Percentiles rank a stretch among this genome's conserved stretches.
phyloP scores from a whole-genome alignment of 139 green algal genomes.

The Chlorella sp. region DNA sequence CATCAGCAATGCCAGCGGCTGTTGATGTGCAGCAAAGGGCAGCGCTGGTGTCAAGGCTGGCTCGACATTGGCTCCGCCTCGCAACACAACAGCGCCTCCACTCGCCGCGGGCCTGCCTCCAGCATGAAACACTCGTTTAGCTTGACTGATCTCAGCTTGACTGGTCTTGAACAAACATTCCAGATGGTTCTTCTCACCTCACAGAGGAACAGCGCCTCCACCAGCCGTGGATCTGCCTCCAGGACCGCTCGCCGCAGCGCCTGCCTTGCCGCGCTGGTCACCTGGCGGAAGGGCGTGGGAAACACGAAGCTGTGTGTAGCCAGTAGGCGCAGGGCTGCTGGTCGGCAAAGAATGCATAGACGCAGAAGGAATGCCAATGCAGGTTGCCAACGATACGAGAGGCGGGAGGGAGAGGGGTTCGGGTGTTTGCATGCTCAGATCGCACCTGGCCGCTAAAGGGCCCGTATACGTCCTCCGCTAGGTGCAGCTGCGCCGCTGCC shows the following conservation, averaged over 20 bases:
- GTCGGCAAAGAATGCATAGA: too few species aligned
- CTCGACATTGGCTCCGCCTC: conserved; percentile 56
- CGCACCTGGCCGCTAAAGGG: conserved; percentile 83
- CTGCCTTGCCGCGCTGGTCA: conserved; percentile 73
- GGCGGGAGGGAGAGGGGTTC: too few species aligned
- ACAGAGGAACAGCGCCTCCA: conserved; percentile 95
- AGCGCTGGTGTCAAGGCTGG: neutral
- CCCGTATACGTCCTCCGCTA: conserved; percentile 88
- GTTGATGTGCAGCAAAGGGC: too few species aligned
- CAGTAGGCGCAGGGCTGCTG: neutral
- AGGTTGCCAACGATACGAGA: too few species aligned
- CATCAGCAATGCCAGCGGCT: too few species aligned
- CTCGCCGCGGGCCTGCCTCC: conserved; percentile 82
- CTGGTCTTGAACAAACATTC: too few species aligned
- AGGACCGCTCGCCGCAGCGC: conserved; percentile 83
- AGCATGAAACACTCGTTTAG: too few species aligned
- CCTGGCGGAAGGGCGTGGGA: conserved; percentile 45
- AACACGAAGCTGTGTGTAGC: too few species aligned
- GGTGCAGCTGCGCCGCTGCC: conserved; percentile 10
- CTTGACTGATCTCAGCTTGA: too few species aligned
- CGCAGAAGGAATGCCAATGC: too few species aligned
- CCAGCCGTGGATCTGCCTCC: conserved; percentile 83
- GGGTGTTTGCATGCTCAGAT: too few species aligned
- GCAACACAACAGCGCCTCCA: conserved; percentile 95
- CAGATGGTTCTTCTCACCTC: conserved; percentile 75